Base-by-base conservation (phyloP, 805 yeast species). In the Yamadazyma endophytica region DNA sequence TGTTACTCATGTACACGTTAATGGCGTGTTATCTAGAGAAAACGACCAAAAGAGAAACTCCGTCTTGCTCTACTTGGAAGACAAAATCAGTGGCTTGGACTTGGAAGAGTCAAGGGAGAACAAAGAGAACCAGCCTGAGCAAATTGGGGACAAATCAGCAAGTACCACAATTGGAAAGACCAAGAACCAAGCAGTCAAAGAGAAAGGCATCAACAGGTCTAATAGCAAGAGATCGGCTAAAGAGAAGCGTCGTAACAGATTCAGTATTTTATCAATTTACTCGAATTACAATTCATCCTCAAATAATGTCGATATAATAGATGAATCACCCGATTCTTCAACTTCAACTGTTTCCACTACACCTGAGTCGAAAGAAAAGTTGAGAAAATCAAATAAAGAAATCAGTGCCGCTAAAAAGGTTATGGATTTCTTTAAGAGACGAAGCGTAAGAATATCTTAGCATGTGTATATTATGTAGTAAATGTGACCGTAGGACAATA, bases 351-450 rank as follows among this genome's bases (percentile, higher is more conserved):
- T 12, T 17, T 13, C 29, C 11, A 27, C 23, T 15, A 38, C 21
- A 25, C 22, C 16, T 38, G 25, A 28, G 24, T 25, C 21, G 36
- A 35, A 21, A 33, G 29, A 22, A 35, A 11, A 15, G 36, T 28
- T 28, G 16, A 37, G 31, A 20, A 29, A 22, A 16, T 33, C 61
- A 29, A 44, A 57, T 44, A 76, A 72, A 43, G 85, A 79, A 43
- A 76, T 78, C 13, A 79, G 88, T 28, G 81, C 92, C 2, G 87
- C 92, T 4, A 76, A 79, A 50, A 77, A 77, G 46, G 88, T 82
- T 7, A 75, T 82, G 71, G 89, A 81, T 53, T 82, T 82, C 52
- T 81, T 82, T 64, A 80, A 80, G 51, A 71, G 89, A 57, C 73
- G 85, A 40, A 58, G 64, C 33, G 50, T 61, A 4, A 47, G 58